phyloP scores from a whole-genome alignment of 176 grass and related monocot genomes.

The Hyparrhenia diplandra region DNA sequence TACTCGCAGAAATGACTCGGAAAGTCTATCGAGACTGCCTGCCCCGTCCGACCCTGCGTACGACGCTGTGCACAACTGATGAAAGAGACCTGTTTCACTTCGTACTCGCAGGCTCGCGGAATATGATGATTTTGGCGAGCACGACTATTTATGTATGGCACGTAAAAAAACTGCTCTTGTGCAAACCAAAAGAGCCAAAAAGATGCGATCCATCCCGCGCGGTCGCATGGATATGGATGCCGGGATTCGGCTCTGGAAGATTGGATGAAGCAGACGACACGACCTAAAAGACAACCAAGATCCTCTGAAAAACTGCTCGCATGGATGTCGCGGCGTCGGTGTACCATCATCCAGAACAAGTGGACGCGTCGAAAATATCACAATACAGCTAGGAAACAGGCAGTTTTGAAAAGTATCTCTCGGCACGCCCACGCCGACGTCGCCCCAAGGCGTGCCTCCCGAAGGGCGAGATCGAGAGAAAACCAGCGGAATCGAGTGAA shows the following conservation, averaged over 20 bases:
- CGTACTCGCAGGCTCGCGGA: not conserved
- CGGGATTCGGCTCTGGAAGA: not conserved
- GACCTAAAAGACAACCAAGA: not conserved
- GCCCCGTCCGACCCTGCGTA: too few relatives aligned
- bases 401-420: not conserved
- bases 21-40: not conserved
- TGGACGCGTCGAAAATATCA: slow-evolving; percentile 18
- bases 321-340: not conserved
- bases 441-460: not conserved
- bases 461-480: too few relatives aligned
- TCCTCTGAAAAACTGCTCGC: not conserved
- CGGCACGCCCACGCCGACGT: not conserved
- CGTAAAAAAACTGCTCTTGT: not conserved
- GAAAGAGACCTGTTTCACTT: too few relatives aligned
- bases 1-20: not conserved
- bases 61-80: too few relatives aligned
- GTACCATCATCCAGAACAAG: not conserved
- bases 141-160: not conserved
- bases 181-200: too few relatives aligned
- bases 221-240: not conserved
- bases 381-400: not conserved
- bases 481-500: too few relatives aligned
- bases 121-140: not conserved
- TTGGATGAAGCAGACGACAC: not conserved
- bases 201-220: too few relatives aligned